phyloP scores from a whole-genome alignment of 2,329 filamentous ascomycete species.

The Dothideomycetidae sp. region DNA sequence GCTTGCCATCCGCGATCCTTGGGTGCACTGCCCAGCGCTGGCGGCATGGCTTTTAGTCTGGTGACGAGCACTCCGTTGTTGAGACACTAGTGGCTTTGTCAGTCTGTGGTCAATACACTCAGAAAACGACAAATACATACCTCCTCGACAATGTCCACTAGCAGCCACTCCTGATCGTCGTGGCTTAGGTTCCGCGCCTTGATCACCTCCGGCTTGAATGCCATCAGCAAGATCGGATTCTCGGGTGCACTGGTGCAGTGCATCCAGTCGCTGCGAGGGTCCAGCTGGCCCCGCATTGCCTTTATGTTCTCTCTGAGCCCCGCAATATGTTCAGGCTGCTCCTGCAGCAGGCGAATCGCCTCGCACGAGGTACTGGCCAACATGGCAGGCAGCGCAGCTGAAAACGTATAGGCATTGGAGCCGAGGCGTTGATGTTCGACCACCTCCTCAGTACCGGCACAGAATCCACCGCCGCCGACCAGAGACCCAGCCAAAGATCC shows the following conservation, averaged over 20 bases:
- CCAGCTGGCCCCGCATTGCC: constrained; percentile 71
- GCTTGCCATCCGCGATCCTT: constrained; percentile 54
- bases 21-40: constrained; percentile 41
- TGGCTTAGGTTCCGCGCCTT: constrained; percentile 50
- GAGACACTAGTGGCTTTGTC: constrained; percentile 44
- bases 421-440: constrained; percentile 94
- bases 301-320: constrained; percentile 77
- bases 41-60: constrained; percentile 62
- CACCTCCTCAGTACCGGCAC: constrained; percentile 78
- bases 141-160: constrained; percentile 94
- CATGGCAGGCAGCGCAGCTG: constrained; percentile 84
- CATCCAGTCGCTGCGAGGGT: constrained; percentile 89
- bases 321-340: constrained; percentile 65
- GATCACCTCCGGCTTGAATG: constrained; percentile 71
- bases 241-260: constrained; percentile 64
- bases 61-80: constrained; percentile 83
- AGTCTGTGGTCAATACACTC: constrained; percentile 1
- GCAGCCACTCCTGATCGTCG: constrained; percentile 67
- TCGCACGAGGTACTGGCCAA: constrained; percentile 92
- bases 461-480: constrained; percentile 90
- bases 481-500: constrained; percentile 82
- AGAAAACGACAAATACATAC: constrained; percentile 36
- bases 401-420: constrained; percentile 86
- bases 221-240: constrained; percentile 75
- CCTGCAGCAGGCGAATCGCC: constrained; percentile 72